Evolutionary conservation across 441 rosid genomes (phyloP).

Genomic region (Cnidoscolus chayamansa): DNA sequence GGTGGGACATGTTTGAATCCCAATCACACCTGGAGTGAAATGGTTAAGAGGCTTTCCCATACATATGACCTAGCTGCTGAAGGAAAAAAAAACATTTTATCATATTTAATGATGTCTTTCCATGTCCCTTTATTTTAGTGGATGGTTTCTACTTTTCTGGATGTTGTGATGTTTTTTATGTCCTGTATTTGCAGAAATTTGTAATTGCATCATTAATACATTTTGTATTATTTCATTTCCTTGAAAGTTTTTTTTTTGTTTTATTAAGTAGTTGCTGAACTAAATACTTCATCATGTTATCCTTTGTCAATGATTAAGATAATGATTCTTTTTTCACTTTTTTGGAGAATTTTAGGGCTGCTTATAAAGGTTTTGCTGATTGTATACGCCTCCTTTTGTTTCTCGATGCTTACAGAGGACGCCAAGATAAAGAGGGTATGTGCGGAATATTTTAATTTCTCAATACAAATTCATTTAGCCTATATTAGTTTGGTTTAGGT

Average conservation of each 20-base stretch:
- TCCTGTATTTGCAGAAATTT: not conserved
- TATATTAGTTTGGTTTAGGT: not conserved
- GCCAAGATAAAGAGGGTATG: constrained; percentile 95
- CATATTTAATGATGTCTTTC: not conserved
- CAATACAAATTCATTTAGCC: not conserved
- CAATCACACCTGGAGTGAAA: not conserved
- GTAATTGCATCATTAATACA: not conserved
- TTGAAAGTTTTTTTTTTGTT: not conserved
- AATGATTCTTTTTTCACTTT: constrained; percentile 11
- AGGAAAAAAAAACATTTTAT: not conserved
- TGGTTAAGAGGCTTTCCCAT: not conserved
- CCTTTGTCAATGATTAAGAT: constrained; percentile 11
- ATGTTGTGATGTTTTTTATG: not conserved
- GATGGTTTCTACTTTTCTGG: not conserved
- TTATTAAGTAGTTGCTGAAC: constrained; percentile 13
- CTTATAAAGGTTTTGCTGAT: constrained; percentile 96
- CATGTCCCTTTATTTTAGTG: not conserved
- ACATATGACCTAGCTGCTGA: not conserved
- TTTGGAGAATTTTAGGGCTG: constrained; percentile 79
- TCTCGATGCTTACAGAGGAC: constrained; percentile 80
- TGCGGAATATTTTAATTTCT: constrained; percentile 5
- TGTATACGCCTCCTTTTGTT: constrained; percentile 85
- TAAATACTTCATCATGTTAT: not conserved
- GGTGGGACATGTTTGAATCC: not conserved
- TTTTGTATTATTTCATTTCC: not conserved